phyloP scores from a whole-genome alignment of 108 stramenopile genomes.

The Fragilariopsis cylindrus region DNA sequence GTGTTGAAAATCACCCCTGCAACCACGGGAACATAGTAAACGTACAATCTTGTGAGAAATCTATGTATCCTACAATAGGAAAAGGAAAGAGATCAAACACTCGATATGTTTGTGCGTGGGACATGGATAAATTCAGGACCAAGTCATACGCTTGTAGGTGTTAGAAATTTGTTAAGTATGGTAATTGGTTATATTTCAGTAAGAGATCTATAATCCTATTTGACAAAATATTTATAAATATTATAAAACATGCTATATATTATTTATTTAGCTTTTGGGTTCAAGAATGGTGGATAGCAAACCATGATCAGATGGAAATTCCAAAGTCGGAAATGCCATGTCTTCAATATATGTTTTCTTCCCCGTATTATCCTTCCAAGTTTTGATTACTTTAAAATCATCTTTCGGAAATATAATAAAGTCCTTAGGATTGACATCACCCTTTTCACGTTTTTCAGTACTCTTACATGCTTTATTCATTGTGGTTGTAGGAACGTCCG shows the following conservation, averaged over 20 bases:
- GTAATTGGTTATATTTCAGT: too few species aligned
- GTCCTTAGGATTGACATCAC: slow-evolving; percentile 89
- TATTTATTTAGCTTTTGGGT: slow-evolving; percentile 19
- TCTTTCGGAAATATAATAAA: slow-evolving; percentile 78
- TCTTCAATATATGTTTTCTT: slow-evolving; percentile 63
- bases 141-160: too few species aligned
- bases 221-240: too few species aligned
- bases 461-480: slow-evolving; percentile 91
- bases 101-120: too few species aligned
- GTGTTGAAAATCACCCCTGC: too few species aligned
- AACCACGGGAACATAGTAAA: too few species aligned
- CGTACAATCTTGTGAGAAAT: too few species aligned
- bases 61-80: too few species aligned
- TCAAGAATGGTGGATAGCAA: slow-evolving; percentile 68
- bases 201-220: too few species aligned
- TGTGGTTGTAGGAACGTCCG: slow-evolving; percentile 84
- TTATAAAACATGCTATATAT: neutral
- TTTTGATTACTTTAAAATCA: slow-evolving; percentile 49
- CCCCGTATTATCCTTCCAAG: slow-evolving; percentile 89
- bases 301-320: slow-evolving; percentile 88
- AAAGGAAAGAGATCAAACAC: too few species aligned
- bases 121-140: too few species aligned
- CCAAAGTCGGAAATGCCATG: slow-evolving; percentile 84
- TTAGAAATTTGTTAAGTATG: too few species aligned
- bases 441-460: slow-evolving; percentile 59